Percentiles rank a stretch among this genome's conserved stretches.
Conservation (phyloP, 169 alveolate genomes). For the Cryptosporidium parvum region DNA sequence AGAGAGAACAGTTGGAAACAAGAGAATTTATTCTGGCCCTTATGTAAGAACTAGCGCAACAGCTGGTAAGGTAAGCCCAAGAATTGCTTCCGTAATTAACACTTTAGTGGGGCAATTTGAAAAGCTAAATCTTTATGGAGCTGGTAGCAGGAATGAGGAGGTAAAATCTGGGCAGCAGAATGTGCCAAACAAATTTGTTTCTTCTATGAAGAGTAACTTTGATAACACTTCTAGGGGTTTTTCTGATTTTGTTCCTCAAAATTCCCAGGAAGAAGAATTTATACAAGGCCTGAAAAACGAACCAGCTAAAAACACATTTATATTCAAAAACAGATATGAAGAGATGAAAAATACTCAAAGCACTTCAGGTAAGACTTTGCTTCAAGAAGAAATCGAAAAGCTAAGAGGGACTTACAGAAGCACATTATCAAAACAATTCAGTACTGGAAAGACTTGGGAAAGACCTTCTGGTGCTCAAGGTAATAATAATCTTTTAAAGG, state of each 20-base stretch:
- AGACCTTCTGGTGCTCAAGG: not conserved
- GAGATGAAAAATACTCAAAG: slow-evolving; percentile 46
- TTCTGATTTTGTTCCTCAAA: slow-evolving; percentile 28
- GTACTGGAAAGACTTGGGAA: slow-evolving; percentile 49
- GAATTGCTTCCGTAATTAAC: slow-evolving; percentile 66
- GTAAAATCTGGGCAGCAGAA: not conserved
- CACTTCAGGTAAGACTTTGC: slow-evolving; percentile 45
- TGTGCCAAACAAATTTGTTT: slow-evolving; percentile 4
- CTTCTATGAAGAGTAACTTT: slow-evolving; percentile 19
- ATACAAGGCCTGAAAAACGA: slow-evolving; percentile 6
- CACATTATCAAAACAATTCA: slow-evolving; percentile 25
- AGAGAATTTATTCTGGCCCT: slow-evolving; percentile 64
- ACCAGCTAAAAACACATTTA: slow-evolving; percentile 22
- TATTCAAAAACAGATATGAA: slow-evolving; percentile 47
- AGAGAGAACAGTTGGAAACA: slow-evolving; percentile 42
- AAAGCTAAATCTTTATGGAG: slow-evolving; percentile 42
- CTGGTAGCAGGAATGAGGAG: not conserved
- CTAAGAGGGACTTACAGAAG: slow-evolving; percentile 57
- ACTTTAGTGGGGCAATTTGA: slow-evolving; percentile 52
- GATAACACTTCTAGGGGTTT: not conserved
- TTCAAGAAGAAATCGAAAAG: slow-evolving; percentile 57
- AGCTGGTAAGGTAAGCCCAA: slow-evolving; percentile 64
- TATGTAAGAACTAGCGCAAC: slow-evolving; percentile 56
- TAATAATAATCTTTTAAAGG: not conserved
- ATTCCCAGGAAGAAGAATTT: slow-evolving; percentile 18